These are phyloP conservation scores for Microcyclospora tardicrescens DNA, from an alignment of 2,329 filamentous ascomycete genomes.

Conservation along the genomic window DNA sequence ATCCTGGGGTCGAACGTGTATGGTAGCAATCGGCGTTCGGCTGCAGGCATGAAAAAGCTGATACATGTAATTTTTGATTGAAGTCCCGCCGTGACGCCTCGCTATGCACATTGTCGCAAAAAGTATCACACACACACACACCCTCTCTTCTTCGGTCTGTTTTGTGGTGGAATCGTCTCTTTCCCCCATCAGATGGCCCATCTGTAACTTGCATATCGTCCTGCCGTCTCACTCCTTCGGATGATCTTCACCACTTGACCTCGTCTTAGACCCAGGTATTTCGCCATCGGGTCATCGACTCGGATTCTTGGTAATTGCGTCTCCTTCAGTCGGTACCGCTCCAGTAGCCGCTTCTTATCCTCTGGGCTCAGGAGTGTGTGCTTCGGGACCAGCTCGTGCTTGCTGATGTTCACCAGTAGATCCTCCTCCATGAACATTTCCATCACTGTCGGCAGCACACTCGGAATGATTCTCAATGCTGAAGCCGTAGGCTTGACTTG, in stretches of 20 bases:
- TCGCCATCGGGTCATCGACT: slow-evolving; percentile 79
- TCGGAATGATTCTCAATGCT: slow-evolving; percentile 73
- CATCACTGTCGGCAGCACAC: slow-evolving; percentile 65
- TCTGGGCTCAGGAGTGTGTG: slow-evolving; percentile 82
- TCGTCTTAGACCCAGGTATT: slow-evolving; percentile 78
- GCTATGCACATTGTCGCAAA: too few relatives aligned
- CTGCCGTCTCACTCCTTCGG: slow-evolving; percentile 84
- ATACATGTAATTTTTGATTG: too few relatives aligned
- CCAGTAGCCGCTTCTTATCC: slow-evolving; percentile 74
- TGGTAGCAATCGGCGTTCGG: too few relatives aligned
- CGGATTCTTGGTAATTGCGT: slow-evolving; percentile 90
- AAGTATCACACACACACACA: too few relatives aligned
- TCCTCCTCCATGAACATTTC: slow-evolving; percentile 96
- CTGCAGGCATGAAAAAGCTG: too few relatives aligned
- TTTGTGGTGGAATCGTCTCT: too few relatives aligned
- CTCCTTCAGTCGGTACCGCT: slow-evolving; percentile 91
- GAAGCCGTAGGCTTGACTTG: slow-evolving; percentile 70
- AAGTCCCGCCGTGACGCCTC: too few relatives aligned
- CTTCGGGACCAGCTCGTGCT: slow-evolving; percentile 90
- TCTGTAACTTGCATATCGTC: slow-evolving; percentile 90
- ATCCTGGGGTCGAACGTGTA: too few relatives aligned
- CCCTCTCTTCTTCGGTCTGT: too few relatives aligned
- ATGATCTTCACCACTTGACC: slow-evolving; percentile 99
- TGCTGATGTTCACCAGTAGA: slow-evolving; percentile 92
- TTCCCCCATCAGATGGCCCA: slow-evolving; percentile 37